Evolutionary conservation across 805 yeast genomes (phyloP), one percentile per base, ranked within the genome.

Genomic region (Ogataea philodendri): DNA sequence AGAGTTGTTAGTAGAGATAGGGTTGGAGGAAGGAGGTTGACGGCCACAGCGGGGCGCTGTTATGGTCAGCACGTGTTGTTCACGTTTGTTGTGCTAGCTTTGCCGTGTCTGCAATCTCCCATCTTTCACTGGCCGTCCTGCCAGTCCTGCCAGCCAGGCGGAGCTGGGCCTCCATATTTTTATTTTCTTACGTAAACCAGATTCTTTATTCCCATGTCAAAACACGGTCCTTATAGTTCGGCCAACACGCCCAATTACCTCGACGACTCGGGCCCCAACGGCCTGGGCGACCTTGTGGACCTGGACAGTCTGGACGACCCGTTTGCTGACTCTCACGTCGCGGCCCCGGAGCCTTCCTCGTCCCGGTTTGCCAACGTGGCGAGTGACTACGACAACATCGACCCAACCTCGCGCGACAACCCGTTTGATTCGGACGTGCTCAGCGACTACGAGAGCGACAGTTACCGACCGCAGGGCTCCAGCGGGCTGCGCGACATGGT

Each of bases 401-500:
- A 24, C 15, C 21, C 23, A 14, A 17, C 30, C 8, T 29, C 32
- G 13, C 33, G 24, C 26, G 39, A 35, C 33, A 35, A 35, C n/a
- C 39, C 39, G 25, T 35, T 35, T 26, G 39, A 35, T 18, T 35
- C 39, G 15, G 39, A 35, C 39, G 33, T 35, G 3, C 25, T 35
- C 7, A 35, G 39, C 25, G 39, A 35, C 30, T 35, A 35, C 32
- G 39, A 28, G 13, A 28, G 30, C 22, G 39, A 35, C 15, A 6
- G n/a, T 9, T 35, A 29, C 20, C 33, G 33, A 8, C 25, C 33
- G 13, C 25, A 17, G 9, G 32, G 20, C 18, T 19, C 32, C 26
- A 35, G 27, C 9, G 62, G 62, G 9, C 41, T 57, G 31, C 48
- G 51, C 34, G 57, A 58, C n/a, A 44, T 56, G 15, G 59, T 57